A percentile compares a stretch with the other conserved stretches of the same genome.
Conservation (phyloP, 352 stramenopile genomes). For the Globisporangium yorkense region DNA sequence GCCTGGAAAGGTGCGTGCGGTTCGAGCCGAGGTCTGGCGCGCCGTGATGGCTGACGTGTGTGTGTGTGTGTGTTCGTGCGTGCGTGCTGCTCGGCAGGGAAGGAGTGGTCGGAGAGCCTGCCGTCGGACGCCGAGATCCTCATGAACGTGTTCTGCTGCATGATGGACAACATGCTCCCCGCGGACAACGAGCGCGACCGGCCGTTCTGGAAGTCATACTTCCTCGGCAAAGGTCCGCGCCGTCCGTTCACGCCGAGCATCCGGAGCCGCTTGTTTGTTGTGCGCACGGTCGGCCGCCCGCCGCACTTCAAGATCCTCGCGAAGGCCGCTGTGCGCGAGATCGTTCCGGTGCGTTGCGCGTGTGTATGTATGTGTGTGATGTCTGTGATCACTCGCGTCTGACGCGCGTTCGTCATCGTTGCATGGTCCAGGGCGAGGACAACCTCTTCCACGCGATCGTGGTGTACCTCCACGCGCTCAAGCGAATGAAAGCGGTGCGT, state of each 20-base stretch:
- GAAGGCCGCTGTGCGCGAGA: conserved; percentile 70
- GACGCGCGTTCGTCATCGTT: neutral
- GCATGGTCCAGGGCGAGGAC: conserved; percentile 50
- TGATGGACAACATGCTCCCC: conserved; percentile 84
- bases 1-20: conserved; percentile 51
- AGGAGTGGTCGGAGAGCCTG: conserved; percentile 75
- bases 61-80: neutral
- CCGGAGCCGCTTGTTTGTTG: conserved; percentile 67
- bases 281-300: conserved; percentile 65
- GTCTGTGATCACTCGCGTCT: neutral
- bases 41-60: neutral
- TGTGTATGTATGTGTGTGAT: neutral
- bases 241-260: conserved; percentile 68
- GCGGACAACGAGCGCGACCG: conserved; percentile 71
- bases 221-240: conserved; percentile 61
- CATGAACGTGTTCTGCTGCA: conserved; percentile 86
- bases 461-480: conserved; percentile 78
- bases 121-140: conserved; percentile 80
- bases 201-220: conserved; percentile 82
- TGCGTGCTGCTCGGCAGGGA: conserved; percentile 24
- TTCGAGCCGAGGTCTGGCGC: neutral
- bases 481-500: conserved; percentile 81
- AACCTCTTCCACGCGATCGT: conserved; percentile 84
- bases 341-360: conserved; percentile 52
- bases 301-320: conserved; percentile 83